Base-by-base conservation (phyloP, 2,329 filamentous ascomycete genomes). In the Fusarium bulbicola region DNA sequence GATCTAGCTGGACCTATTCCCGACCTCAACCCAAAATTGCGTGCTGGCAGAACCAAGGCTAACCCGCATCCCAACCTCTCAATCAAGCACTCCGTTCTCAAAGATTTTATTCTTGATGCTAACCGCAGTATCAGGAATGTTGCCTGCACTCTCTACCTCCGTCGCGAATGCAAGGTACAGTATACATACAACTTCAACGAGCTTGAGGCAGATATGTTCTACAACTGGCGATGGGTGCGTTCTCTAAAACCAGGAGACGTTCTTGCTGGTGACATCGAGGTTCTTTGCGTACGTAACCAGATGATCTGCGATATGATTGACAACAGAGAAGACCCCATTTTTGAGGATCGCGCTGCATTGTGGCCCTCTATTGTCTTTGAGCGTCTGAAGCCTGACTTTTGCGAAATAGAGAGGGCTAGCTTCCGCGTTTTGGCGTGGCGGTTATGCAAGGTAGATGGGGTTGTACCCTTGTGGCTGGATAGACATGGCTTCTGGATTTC, bases 331-430 rank as follows among this genome's bases (percentile, higher is more conserved):
- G n/a, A 37, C 1, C 34, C 14, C 0, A 16, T 28, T 0, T 53
- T 53, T 21, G 34, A 53, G 11, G 5, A 39, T 10, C 24, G 50
- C 7, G 18, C 4, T 28, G 20, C 34, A 1, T 5, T n/a, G 4
- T 28, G 18, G 24, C 24, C 50, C 3, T 39, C 50, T 3, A 12
- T 36, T 0, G 14, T 26, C 6, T 39, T n/a, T 4, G 20, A 7
- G 1, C 34, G 5, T 4, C 7, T 53, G 5, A 53, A 28, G 2
- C 34, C 24, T 9, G 50, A 28, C 3, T 53, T 39, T n/a, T 0
- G 34, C 0, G 24, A 53, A 0, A 10, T 53, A 6, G 50, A 39
- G 10, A 16, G 3, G 0, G 0, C 24, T 39, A 34, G 34, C 0
- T 53, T 37, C 4, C 34, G 34, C 3, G 10, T 53, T 3, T 39